Percentiles rank a stretch among this genome's conserved stretches.
Conservation (phyloP, 1,284 basidiomycete species). For the Cutaneotrichosporon cutaneum region DNA sequence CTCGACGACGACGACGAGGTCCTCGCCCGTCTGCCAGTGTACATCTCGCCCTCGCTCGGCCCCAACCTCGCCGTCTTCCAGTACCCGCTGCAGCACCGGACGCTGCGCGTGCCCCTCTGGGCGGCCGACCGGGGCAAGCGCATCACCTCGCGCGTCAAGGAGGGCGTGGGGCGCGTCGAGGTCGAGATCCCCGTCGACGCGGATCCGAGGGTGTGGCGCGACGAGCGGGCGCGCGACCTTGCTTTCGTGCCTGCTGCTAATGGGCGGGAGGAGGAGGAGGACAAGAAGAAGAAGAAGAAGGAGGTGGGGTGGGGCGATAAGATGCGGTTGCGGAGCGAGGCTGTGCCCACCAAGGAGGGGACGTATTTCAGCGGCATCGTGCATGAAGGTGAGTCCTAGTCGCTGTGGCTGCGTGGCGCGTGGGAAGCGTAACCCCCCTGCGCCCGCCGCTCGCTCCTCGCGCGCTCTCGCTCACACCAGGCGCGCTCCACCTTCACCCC, state of each 20-base stretch:
- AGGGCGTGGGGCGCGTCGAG: slow-evolving; percentile 44
- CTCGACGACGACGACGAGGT: slow-evolving; percentile 42
- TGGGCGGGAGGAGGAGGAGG: slow-evolving; percentile 30
- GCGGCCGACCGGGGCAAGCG: slow-evolving; percentile 44
- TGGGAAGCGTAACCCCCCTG: too few species aligned
- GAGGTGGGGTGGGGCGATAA: slow-evolving; percentile 46
- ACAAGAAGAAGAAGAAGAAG: slow-evolving; percentile 29
- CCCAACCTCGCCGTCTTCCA: slow-evolving; percentile 47
- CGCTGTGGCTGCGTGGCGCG: background rate
- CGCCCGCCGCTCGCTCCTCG: background rate
- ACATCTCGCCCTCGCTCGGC: slow-evolving; percentile 39
- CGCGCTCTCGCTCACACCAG: slow-evolving; percentile 25
- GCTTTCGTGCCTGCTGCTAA: slow-evolving; percentile 39
- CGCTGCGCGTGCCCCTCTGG: slow-evolving; percentile 39
- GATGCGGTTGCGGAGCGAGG: slow-evolving; percentile 45
- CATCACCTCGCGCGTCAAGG: slow-evolving; percentile 49
- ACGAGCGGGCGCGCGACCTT: slow-evolving; percentile 47
- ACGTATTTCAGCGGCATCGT: slow-evolving; percentile 43
- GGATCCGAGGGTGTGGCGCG: slow-evolving; percentile 45
- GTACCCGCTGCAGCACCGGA: slow-evolving; percentile 46
- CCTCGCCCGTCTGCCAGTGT: slow-evolving; percentile 45
- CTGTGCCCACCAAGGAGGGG: slow-evolving; percentile 40
- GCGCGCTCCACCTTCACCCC: slow-evolving; percentile 50
- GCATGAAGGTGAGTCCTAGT: slow-evolving; percentile 40
- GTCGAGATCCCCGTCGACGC: slow-evolving; percentile 51